These are phyloP conservation scores for Lecanicillium sp. DNA, from an alignment of 2,329 filamentous ascomycete genomes.

Conservation along the genomic window DNA sequence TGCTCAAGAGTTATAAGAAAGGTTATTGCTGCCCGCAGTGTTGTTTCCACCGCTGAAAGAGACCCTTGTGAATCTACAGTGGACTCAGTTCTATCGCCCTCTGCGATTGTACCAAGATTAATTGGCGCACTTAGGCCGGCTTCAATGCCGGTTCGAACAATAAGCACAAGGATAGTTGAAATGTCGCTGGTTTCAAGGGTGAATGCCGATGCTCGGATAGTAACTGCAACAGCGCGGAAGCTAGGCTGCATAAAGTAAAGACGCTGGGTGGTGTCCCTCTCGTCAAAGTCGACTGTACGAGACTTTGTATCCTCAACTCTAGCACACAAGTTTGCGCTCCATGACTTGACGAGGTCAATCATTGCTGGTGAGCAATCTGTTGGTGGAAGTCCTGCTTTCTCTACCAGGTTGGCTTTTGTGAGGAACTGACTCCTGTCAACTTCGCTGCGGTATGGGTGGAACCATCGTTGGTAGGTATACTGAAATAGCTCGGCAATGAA, in stretches of 20 bases:
- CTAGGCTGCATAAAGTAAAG: not conserved
- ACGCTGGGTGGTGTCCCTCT: not conserved
- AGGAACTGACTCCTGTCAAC: slow-evolving; percentile 1
- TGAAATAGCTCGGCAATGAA: not conserved
- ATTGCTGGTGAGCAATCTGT: not conserved
- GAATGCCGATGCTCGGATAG: not conserved
- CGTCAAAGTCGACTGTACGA: not conserved
- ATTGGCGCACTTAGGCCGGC: not conserved
- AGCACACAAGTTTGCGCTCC: not conserved
- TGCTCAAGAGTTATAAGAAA: not conserved
- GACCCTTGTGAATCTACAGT: not conserved
- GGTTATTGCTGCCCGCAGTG: not conserved
- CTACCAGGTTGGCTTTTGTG: not conserved
- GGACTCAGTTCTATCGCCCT: not conserved
- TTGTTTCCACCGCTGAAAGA: not conserved
- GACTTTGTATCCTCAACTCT: not conserved
- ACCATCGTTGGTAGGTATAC: slow-evolving; percentile 1
- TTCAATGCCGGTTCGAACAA: not conserved
- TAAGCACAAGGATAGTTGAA: not conserved
- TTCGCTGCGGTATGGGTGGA: not conserved
- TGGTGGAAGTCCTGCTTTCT: not conserved
- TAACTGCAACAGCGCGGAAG: not conserved
- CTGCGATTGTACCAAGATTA: not conserved
- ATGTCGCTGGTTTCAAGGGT: not conserved
- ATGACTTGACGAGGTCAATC: not conserved